Base-by-base conservation (phyloP, 148 eudicot genomes). In the Spergularia bocconei region DNA sequence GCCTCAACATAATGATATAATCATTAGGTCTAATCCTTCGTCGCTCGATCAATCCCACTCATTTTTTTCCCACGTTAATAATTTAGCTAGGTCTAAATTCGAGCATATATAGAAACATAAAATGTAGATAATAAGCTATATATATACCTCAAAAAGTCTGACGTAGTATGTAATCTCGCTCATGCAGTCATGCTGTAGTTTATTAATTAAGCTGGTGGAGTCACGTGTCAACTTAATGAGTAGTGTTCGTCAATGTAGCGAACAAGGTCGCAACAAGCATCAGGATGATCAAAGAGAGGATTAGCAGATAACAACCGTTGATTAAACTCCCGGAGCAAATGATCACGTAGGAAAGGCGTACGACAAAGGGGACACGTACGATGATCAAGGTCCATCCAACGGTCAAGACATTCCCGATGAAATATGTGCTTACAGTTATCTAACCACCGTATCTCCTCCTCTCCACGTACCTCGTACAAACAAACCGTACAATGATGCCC, bases 321-420 rank as follows among this genome's bases (percentile, higher is more conserved):
- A 77, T 77, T 77, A 38, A 77, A 77, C 66, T 77, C 59, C 17
- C 70, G 41, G 51, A 77, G 65, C 33, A 77, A 64, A 58, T 61
- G 64, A 67, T 72, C 64, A 14, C 53, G 69, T 8, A 85, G 61
- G 13, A 85, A 80, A 2, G 80, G 86, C 3, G 82, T 78, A 52
- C 88, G 71, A 55, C 88, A 85, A 13, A 85, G 86, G 0, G 88
- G 88, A 51, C 88, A 85, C 0, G 86, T 85, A 20, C 61, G 76
- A 71, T 75, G 86, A 75, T 85, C 88, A 67, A 75, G 86, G 69
- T 83, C 88, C 82, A 85, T 85, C 88, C 88, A 85, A 83, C 81
- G 82, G 82, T 85, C 88, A 20, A 85, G 50, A 63, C 88, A 85
- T 1, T 69, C 65, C 75, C 75, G 68, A 71, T 85, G 88, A 58